A percentile compares a stretch with the other conserved stretches of the same genome.
Conservation (phyloP, 2,329 filamentous ascomycete genomes). For the Fusarium transvaalense region DNA sequence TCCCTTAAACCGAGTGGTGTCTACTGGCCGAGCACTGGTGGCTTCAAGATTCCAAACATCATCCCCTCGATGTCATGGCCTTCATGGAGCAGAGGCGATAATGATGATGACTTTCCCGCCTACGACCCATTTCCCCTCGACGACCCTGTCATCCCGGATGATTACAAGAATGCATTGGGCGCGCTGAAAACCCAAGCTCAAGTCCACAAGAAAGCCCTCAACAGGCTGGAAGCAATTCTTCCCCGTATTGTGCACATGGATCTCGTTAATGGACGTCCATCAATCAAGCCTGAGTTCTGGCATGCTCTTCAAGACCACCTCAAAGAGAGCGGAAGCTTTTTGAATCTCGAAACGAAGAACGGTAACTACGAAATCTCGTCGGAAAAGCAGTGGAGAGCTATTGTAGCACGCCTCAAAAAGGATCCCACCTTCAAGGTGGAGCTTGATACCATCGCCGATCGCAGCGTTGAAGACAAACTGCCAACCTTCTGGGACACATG, state of each 20-base stretch:
- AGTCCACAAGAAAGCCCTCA: slow-evolving; percentile 55
- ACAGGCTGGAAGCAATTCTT: slow-evolving; percentile 62
- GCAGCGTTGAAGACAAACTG: slow-evolving; percentile 49
- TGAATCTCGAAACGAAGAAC: slow-evolving; percentile 59
- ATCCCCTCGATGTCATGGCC: slow-evolving; percentile 50
- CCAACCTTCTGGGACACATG: slow-evolving; percentile 64
- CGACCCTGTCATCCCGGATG: slow-evolving; percentile 38
- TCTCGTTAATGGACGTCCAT: slow-evolving; percentile 62
- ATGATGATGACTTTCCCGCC: slow-evolving; percentile 26
- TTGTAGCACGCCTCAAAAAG: slow-evolving; percentile 57
- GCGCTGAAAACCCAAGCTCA: slow-evolving; percentile 49
- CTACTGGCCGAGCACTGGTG: slow-evolving; percentile 27
- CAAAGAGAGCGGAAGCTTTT: slow-evolving; percentile 60
- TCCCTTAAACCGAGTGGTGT: slow-evolving; percentile 14
- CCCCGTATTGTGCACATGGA: slow-evolving; percentile 70
- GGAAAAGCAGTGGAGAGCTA: slow-evolving; percentile 61
- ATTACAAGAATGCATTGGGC: slow-evolving; percentile 51
- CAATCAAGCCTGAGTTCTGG: slow-evolving; percentile 74
- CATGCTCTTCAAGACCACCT: slow-evolving; percentile 70
- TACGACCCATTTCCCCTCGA: slow-evolving; percentile 32
- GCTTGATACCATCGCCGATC: slow-evolving; percentile 47
- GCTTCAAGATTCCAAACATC: slow-evolving; percentile 40
- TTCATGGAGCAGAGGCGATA: slow-evolving; percentile 33
- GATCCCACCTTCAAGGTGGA: slow-evolving; percentile 50
- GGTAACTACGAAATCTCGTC: slow-evolving; percentile 57